Conservation (phyloP, 306 rosid genomes). For the apple (Malus domestica) region ASM211411v1 NC_041791.1:15086501-15087000, state of each 20-base stretch:
- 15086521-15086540: not conserved
- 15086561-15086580: not conserved
- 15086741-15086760: conserved; percentile 42
- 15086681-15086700: conserved; percentile 56
- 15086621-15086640: not conserved
- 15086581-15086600: not conserved
- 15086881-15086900: conserved; percentile 40
- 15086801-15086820: conserved; percentile 39
- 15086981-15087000: not conserved
- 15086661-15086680: conserved; percentile 22
- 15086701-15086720: conserved; percentile 55
- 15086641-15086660: not conserved
- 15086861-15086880: conserved; percentile 55
- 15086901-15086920: conserved; percentile 53
- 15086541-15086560: not conserved
- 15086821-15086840: conserved; percentile 20
- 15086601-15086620: not conserved
- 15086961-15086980: not conserved
- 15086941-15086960: conserved; percentile 43
- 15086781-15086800: conserved; percentile 60
- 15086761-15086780: conserved; percentile 54
- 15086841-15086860: conserved; percentile 59
- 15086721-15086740: conserved; percentile 51
- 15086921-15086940: conserved; percentile 79
- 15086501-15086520: not conserved